These are phyloP conservation scores for Citrus unshiu DNA, from an alignment of 345 rosid species.

Conservation along the genomic window DNA sequence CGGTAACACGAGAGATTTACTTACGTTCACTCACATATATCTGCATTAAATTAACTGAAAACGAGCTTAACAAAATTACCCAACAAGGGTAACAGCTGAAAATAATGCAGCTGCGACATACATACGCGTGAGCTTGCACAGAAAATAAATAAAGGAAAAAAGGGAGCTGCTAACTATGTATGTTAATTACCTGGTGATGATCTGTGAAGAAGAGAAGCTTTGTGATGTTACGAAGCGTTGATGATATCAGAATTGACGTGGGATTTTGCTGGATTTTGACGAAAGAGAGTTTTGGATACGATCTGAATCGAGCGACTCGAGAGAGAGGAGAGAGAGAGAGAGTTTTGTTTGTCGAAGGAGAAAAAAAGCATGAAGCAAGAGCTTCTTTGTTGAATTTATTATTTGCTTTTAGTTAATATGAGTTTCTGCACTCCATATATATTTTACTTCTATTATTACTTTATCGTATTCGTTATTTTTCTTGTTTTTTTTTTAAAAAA, in stretches of 20 bases:
- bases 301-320: constrained; percentile 23
- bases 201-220: neutral
- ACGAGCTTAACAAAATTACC: neutral
- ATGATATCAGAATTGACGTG: constrained; percentile 22
- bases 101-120: neutral
- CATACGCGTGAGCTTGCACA: neutral
- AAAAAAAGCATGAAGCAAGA: constrained; percentile 31
- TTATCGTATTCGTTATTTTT: too few species aligned
- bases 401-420: neutral
- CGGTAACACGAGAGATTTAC: neutral
- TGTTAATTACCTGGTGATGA: neutral
- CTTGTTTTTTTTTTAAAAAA: too few species aligned
- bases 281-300: constrained; percentile 12
- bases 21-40: neutral
- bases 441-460: neutral
- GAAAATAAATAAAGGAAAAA: neutral
- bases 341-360: constrained; percentile 9
- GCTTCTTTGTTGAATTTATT: constrained; percentile 8
- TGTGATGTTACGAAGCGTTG: neutral
- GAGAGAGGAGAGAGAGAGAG: constrained; percentile 1
- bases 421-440: neutral
- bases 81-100: neutral
- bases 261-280: constrained; percentile 20
- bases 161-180: neutral
- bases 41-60: neutral